Evolutionary conservation across 345 rosid species (phyloP).

Genomic region (Murraya paniculata): DNA sequence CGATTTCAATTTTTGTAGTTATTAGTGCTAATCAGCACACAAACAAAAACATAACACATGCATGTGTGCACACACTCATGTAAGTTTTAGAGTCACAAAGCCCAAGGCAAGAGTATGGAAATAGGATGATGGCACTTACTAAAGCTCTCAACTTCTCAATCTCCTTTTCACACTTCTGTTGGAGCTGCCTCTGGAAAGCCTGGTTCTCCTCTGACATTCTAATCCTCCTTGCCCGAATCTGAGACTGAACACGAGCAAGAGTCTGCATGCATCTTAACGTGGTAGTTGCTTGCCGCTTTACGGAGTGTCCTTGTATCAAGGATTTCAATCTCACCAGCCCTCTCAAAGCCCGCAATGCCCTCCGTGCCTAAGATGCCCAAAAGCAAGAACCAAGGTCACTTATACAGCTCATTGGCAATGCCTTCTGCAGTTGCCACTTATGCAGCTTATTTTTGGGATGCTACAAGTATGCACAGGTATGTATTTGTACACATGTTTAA

Average conservation of each 20-base stretch:
- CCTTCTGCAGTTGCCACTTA: conserved; percentile 40
- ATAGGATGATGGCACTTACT: conserved; percentile 26
- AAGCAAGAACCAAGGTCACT: conserved; percentile 15
- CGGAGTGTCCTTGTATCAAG: conserved; percentile 64
- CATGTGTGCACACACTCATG: neutral
- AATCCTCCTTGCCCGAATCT: conserved; percentile 67
- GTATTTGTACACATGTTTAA: neutral
- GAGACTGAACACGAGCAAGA: conserved; percentile 73
- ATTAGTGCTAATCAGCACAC: neutral
- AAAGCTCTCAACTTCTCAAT: conserved; percentile 44
- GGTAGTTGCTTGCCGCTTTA: conserved; percentile 75
- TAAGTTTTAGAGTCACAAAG: neutral
- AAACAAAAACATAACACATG: neutral
- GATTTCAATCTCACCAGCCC: conserved; percentile 83
- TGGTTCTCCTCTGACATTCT: conserved; percentile 82
- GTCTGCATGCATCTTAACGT: conserved; percentile 91
- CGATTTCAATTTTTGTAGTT: neutral
- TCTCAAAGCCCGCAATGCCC: conserved; percentile 82
- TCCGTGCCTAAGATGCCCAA: conserved; percentile 60
- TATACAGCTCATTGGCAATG: conserved; percentile 35
- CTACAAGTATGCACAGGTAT: neutral
- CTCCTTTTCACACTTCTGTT: conserved; percentile 55
- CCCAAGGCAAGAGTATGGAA: neutral
- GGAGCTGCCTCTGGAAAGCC: conserved; percentile 58
- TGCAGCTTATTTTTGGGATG: neutral